Percentiles rank a stretch among this genome's conserved stretches.
These are phyloP conservation scores for Penicillium crustosum DNA, from an alignment of 2,329 filamentous ascomycete species.

Conservation along the genomic window DNA sequence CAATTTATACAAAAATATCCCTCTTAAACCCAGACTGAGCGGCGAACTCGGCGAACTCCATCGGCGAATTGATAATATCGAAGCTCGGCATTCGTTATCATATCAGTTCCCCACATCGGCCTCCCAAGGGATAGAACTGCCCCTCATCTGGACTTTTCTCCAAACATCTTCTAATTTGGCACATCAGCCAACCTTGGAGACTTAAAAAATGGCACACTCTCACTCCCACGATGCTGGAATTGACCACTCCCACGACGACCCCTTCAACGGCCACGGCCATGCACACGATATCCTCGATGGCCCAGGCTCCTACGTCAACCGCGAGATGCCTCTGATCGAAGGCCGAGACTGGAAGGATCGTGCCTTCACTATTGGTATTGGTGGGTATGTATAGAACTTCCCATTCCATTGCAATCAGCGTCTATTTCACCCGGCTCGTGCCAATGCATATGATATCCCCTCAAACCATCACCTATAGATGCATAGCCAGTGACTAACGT, in stretches of 20 bases:
- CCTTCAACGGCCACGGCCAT: slow-evolving; percentile 74
- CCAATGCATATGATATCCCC: not conserved
- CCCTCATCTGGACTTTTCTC: slow-evolving; percentile 15
- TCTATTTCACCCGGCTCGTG: not conserved
- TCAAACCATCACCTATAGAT: not conserved
- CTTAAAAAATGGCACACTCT: slow-evolving; percentile 36
- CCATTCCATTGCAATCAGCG: not conserved
- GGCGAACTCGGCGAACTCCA: slow-evolving; percentile 19
- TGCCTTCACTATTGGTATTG: slow-evolving; percentile 96
- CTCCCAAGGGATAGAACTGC: slow-evolving; percentile 10
- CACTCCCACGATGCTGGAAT: slow-evolving; percentile 41
- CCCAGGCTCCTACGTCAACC: slow-evolving; percentile 81
- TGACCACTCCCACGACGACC: slow-evolving; percentile 54
- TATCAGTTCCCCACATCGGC: slow-evolving; percentile 19
- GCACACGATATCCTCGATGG: slow-evolving; percentile 93
- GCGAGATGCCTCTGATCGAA: slow-evolving; percentile 91
- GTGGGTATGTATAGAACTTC: slow-evolving; percentile 65
- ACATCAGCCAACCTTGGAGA: not conserved
- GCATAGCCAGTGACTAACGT: not conserved
- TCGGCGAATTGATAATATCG: slow-evolving; percentile 16
- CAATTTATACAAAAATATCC: not conserved
- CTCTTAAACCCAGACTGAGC: not conserved
- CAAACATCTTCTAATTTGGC: not conserved
- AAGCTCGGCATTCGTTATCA: slow-evolving; percentile 21
- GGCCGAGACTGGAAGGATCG: slow-evolving; percentile 83